Evolutionary conservation across 441 rosid species (phyloP), one percentile per base, ranked within the genome.

Genomic region (Erodium trifolium): DNA sequence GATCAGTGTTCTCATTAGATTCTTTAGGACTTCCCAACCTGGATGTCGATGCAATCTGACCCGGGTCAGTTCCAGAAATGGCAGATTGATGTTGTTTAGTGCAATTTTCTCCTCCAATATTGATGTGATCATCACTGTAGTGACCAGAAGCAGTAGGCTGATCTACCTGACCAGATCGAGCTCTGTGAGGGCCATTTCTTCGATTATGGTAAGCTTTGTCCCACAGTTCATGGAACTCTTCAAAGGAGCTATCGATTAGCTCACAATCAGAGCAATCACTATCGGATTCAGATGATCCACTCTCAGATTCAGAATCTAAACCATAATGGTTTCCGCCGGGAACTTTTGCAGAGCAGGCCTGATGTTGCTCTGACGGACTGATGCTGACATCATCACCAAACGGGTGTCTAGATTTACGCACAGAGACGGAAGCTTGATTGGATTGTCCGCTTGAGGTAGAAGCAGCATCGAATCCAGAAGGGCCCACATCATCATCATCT

Each of bases 221-320:
- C 62, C 62, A 55, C 11, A 16, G 62, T 55, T 55, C 62, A 17
- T 18, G 62, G 23, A 55, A 16, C 19, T 17, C 16, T 8, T 55
- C 62, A 17, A 55, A 17, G 2, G 62, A 55, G 62, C 62, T 18
- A 55, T 55, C 62, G 5, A 55, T 55, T 1, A 55, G 62, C 62
- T 55, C 62, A 55, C 62, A 55, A 55, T 55, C 62, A 17, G 62
- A 55, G 23, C 62, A 55, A 55, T 55, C 62, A 55, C 62, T 55
- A 31, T 31, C 34, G 4, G 34, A 31, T n/a, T 55, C 62, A 0
- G 62, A 55, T 16, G 62, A 55, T 16, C 62, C 27, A 55, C 62
- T 55, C 62, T 55, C 62, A 55, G 62, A 55, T 17, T 55, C 62
- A 18, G 23, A 55, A 55, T 9, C 10, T 18, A 55, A 55, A 55